Base-by-base conservation (phyloP, 495 filamentous ascomycete genomes). In the Penicillium macrosclerotiorum region DNA sequence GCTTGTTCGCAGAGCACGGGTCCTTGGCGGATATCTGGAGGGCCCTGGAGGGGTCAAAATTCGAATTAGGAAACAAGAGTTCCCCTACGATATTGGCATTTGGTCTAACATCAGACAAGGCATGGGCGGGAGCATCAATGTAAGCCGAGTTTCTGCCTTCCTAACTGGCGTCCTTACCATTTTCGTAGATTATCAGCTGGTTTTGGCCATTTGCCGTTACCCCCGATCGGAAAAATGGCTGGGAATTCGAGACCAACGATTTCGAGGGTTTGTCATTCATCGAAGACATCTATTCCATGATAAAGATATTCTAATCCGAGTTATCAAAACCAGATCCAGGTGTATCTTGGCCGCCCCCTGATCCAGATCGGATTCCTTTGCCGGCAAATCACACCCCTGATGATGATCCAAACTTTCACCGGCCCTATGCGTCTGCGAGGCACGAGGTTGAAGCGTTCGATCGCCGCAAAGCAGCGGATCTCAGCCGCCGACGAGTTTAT, bases 71-170 rank as follows among this genome's bases (percentile, higher is more conserved):
- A 76, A 75, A 35, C 84, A 93, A 52, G 90, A 94, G 55, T 96
- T 90, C 60, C 90, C 90, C 0, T 97, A 94, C 55, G 93, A 98
- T 60, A 76, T 97, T 46, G 94, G 93, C 7, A 74, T 97, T 36
- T 93, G 82, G 76, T 68, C 70, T 16, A 96, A 96, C 58, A 68
- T 91, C 35, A 79, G 69, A 44, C 79, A 84, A 44, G 85, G 78
- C 23, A 90, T 94, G 82, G 90, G 89, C 3, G 75, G 77, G 0
- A 81, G 72, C 47, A 52, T 52, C 18, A 74, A 77, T 64, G 71
- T 75, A 9, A 46, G 63, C 57, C 0, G 7, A 24, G n/a, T n/a
- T n/a, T 36, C 3, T 1, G 8, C 8, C 9, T 5, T 35, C 9
- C 6, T 6, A 14, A 3, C 5, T 1, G 20, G 19, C 12, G n/a